These are phyloP conservation scores for Aspergillus ostianus DNA, from an alignment of 495 filamentous ascomycete genomes.

Conservation along the genomic window DNA sequence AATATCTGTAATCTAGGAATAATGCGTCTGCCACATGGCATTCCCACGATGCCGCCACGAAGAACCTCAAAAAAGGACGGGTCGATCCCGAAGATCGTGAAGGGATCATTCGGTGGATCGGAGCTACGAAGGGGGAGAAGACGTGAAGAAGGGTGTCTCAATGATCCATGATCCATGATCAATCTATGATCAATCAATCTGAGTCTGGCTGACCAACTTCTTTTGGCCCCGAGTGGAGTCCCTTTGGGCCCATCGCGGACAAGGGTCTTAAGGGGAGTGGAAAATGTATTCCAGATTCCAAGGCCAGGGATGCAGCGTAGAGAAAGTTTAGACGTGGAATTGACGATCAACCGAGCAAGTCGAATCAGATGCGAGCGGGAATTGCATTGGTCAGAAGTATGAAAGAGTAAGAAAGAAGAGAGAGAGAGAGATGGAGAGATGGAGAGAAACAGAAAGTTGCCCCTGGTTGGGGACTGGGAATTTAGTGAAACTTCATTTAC, in stretches of 20 bases:
- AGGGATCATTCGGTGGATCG: conserved; percentile 1
- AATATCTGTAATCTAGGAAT: too few relatives aligned
- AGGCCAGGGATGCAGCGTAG: too few relatives aligned
- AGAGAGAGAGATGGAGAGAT: neutral
- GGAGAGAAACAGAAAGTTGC: neutral
- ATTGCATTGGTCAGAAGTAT: too few relatives aligned
- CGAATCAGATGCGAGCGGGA: too few relatives aligned
- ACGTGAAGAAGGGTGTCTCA: too few relatives aligned
- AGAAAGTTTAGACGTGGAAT: too few relatives aligned
- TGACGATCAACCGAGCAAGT: too few relatives aligned
- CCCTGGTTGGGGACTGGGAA: conserved; percentile 4
- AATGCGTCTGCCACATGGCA: too few relatives aligned
- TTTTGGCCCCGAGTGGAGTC: neutral
- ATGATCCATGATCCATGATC: neutral
- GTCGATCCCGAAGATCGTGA: neutral
- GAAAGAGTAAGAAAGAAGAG: neutral
- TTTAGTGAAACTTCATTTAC: conserved; percentile 21
- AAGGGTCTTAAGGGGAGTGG: neutral
- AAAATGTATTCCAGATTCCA: neutral
- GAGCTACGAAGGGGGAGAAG: neutral
- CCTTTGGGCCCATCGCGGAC: neutral
- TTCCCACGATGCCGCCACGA: too few relatives aligned
- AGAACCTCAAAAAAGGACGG: neutral
- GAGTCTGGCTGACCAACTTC: neutral
- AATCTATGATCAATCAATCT: neutral